Evolutionary conservation across 1,284 basidiomycete species (phyloP).

Genomic region (Naganishia albida): DNA sequence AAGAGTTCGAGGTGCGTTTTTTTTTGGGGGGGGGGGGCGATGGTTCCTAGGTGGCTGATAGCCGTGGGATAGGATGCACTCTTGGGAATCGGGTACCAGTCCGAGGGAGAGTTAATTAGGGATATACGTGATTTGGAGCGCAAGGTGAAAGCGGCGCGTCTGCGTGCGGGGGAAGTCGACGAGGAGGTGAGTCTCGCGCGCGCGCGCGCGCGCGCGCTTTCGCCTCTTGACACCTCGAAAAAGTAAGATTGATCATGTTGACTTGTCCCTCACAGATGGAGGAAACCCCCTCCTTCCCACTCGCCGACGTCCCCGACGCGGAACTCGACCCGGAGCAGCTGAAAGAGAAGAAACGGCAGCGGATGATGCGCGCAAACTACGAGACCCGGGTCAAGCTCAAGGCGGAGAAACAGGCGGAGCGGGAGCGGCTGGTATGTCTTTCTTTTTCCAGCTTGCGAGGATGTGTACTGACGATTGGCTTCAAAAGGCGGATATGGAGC

Average conservation of each 20-base stretch:
- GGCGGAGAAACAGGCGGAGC: slow-evolving; percentile 84
- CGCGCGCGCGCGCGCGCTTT: no score
- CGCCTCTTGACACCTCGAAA: no score
- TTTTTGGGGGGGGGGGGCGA: background rate
- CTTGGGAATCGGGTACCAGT: slow-evolving; percentile 67
- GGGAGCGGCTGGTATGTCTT: slow-evolving; percentile 59
- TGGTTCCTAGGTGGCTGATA: background rate
- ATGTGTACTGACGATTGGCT: background rate
- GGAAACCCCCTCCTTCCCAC: slow-evolving; percentile 83
- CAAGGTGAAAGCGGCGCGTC: slow-evolving; percentile 74
- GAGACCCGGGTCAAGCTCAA: slow-evolving; percentile 84
- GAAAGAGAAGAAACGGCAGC: slow-evolving; percentile 94
- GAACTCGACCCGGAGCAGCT: slow-evolving; percentile 91
- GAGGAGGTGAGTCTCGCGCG: slow-evolving; percentile 54
- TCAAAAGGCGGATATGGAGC: slow-evolving; percentile 66
- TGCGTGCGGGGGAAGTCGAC: slow-evolving; percentile 69
- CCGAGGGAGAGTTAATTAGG: slow-evolving; percentile 57
- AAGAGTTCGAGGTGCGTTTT: slow-evolving; percentile 68
- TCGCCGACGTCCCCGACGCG: slow-evolving; percentile 86
- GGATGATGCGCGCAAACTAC: slow-evolving; percentile 89
- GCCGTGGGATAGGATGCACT: slow-evolving; percentile 19
- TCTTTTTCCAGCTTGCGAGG: background rate
- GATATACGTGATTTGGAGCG: slow-evolving; percentile 61
- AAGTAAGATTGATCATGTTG: no score
- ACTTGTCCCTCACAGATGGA: slow-evolving; percentile 48